A percentile compares a stretch with the other conserved stretches of the same genome.
Evolutionary conservation across 495 filamentous ascomycete genomes (phyloP).

Genomic region (Xylaria telfairii): DNA sequence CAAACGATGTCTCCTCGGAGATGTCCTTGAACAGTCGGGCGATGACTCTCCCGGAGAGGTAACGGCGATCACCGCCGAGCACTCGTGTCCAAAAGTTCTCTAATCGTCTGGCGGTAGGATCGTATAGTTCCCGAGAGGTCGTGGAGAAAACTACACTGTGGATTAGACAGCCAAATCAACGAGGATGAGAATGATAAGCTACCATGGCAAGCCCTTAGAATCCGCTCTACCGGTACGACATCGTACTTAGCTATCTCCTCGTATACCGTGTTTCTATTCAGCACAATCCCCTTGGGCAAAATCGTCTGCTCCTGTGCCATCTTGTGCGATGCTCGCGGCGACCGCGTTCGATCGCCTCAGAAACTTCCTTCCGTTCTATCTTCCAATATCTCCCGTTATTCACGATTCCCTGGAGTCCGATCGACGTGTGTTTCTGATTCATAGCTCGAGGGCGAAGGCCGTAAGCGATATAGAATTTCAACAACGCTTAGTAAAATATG

Average conservation of each 20-base stretch:
- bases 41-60: conserved; percentile 51
- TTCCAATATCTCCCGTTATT: conserved; percentile 26
- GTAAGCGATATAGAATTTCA: conserved; percentile 9
- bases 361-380: conserved; percentile 27
- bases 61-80: conserved; percentile 56
- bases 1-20: conserved; percentile 55
- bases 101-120: conserved; percentile 59
- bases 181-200: conserved; percentile 26
- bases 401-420: conserved; percentile 22
- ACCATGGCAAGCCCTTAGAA: conserved; percentile 59
- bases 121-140: conserved; percentile 54
- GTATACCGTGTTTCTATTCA: conserved; percentile 52
- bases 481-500: background rate
- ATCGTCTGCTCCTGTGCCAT: conserved; percentile 42
- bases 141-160: conserved; percentile 56
- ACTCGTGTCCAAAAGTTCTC: conserved; percentile 66
- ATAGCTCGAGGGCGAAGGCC: conserved; percentile 30
- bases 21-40: conserved; percentile 57
- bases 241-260: conserved; percentile 55
- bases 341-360: conserved; percentile 31
- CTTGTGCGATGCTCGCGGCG: conserved; percentile 30
- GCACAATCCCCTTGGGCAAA: conserved; percentile 56
- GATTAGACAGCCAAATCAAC: conserved; percentile 24
- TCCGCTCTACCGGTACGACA: conserved; percentile 53
- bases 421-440: conserved; percentile 30